Evolutionary conservation across 176 grass and related monocot genomes (phyloP).

Genomic region (Pharus latifolius): DNA sequence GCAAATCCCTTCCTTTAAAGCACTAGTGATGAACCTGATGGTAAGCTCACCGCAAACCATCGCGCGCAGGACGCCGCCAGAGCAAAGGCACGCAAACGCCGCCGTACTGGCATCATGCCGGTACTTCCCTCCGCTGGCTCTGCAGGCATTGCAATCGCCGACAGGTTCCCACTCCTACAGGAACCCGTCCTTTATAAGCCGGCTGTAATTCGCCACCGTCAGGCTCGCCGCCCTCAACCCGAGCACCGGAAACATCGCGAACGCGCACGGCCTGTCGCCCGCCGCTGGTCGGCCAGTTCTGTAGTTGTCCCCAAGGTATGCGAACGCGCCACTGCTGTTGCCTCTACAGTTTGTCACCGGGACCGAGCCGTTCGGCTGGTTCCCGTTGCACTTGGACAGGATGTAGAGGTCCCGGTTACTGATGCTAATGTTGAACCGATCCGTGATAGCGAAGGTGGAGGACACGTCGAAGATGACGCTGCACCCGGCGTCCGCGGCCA

Average conservation of each 20-base stretch:
- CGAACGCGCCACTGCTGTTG: slow-evolving; percentile 14
- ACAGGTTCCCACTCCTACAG: slow-evolving; percentile 12
- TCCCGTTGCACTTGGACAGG: slow-evolving; percentile 1
- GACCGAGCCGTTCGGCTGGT: neutral
- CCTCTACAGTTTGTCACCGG: neutral
- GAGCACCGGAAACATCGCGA: slow-evolving; percentile 1
- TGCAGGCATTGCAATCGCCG: slow-evolving; percentile 28
- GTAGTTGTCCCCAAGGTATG: slow-evolving; percentile 1
- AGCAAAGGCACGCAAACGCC: slow-evolving; percentile 34
- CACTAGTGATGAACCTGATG: too few species aligned
- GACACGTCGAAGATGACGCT: slow-evolving; percentile 26
- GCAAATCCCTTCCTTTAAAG: too few species aligned
- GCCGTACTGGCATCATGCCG: slow-evolving; percentile 9
- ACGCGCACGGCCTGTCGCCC: neutral
- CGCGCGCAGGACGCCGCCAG: neutral
- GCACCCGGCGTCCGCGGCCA: neutral
- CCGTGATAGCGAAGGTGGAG: neutral
- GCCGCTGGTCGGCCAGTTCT: neutral
- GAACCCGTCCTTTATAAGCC: slow-evolving; percentile 21
- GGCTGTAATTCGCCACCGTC: slow-evolving; percentile 3
- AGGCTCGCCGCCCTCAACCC: neutral
- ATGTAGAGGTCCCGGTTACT: slow-evolving; percentile 22
- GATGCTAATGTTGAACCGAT: slow-evolving; percentile 13
- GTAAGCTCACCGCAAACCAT: neutral
- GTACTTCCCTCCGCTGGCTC: slow-evolving; percentile 13